Conservation (phyloP, 768 basidiomycete species). For the Rhizopogon vesiculosus region DNA sequence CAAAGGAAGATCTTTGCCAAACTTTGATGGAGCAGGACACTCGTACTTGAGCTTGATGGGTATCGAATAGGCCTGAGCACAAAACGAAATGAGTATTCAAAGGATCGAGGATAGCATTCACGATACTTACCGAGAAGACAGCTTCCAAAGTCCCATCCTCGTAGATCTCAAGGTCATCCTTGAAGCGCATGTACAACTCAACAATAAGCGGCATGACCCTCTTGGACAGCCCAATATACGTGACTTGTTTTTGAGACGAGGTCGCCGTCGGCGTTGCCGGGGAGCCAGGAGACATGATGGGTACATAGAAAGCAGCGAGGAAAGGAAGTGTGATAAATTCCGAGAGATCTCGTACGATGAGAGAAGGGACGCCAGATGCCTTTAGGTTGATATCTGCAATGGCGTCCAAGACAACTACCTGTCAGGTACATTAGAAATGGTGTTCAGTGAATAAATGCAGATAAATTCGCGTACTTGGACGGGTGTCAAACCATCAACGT, state of each 20-base stretch:
- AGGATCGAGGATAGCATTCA: neutral
- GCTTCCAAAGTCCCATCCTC: slow-evolving; percentile 80
- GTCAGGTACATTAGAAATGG: slow-evolving; percentile 8
- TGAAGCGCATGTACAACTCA: slow-evolving; percentile 56
- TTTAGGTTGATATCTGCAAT: slow-evolving; percentile 64
- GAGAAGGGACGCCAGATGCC: slow-evolving; percentile 56
- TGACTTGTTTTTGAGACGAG: slow-evolving; percentile 58
- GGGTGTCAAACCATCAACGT: slow-evolving; percentile 77
- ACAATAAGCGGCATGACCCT: slow-evolving; percentile 81
- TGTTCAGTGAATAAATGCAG: neutral
- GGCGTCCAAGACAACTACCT: slow-evolving; percentile 72
- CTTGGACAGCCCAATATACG: slow-evolving; percentile 89
- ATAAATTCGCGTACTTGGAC: slow-evolving; percentile 53
- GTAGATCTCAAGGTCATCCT: slow-evolving; percentile 31
- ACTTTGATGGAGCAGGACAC: slow-evolving; percentile 85
- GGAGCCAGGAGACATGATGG: slow-evolving; percentile 5
- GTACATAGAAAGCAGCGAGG: slow-evolving; percentile 62
- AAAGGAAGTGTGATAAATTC: slow-evolving; percentile 88
- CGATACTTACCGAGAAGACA: slow-evolving; percentile 61
- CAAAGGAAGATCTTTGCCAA: slow-evolving; percentile 79
- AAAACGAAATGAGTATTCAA: neutral
- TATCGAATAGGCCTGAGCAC: slow-evolving; percentile 71
- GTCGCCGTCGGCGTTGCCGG: slow-evolving; percentile 6
- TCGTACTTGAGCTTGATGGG: slow-evolving; percentile 95
- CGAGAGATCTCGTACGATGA: slow-evolving; percentile 79